Evolutionary conservation across 768 basidiomycete species (phyloP).

Genomic region (Dioszegia hungarica): DNA sequence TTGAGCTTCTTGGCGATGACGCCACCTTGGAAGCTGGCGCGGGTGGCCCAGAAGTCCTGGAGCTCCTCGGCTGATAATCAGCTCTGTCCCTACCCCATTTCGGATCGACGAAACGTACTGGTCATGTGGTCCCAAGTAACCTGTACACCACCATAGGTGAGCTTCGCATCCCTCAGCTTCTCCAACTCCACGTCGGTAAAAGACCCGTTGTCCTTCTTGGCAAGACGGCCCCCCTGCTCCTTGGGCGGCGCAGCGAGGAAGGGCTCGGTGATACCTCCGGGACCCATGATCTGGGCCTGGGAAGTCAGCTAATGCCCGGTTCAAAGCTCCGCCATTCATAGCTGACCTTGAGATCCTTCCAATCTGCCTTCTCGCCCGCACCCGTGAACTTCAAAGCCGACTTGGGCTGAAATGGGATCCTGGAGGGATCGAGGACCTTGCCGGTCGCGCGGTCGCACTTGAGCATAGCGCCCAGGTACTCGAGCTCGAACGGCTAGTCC

Average conservation of each 20-base stretch:
- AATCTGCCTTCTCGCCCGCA: constrained; percentile 44
- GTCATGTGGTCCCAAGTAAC: constrained; percentile 38
- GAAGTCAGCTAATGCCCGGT: background rate
- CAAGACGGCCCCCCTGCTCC: constrained; percentile 38
- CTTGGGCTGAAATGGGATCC: constrained; percentile 35
- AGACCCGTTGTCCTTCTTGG: constrained; percentile 28
- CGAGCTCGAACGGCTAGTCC: constrained; percentile 26
- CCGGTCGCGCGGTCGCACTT: constrained; percentile 38
- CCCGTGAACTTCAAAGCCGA: constrained; percentile 45
- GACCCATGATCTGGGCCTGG: constrained; percentile 32
- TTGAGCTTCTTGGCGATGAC: constrained; percentile 33
- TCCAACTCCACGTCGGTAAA: constrained; percentile 42
- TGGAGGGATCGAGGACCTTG: constrained; percentile 32
- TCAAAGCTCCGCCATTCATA: background rate
- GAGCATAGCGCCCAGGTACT: constrained; percentile 43
- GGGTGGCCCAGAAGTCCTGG: constrained; percentile 44
- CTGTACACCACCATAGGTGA: constrained; percentile 38
- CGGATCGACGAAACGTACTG: constrained; percentile 17
- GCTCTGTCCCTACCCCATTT: background rate
- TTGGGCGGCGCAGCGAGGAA: constrained; percentile 49
- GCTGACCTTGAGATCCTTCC: constrained; percentile 50
- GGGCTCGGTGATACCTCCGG: constrained; percentile 35
- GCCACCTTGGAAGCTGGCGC: constrained; percentile 48
- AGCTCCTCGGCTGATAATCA: constrained; percentile 38
- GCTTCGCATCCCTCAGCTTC: constrained; percentile 38